A percentile compares a stretch with the other conserved stretches of the same genome.
These are phyloP conservation scores for Arxiozyma telluris DNA, from an alignment of 1,139 yeast genomes.

Conservation along the genomic window DNA sequence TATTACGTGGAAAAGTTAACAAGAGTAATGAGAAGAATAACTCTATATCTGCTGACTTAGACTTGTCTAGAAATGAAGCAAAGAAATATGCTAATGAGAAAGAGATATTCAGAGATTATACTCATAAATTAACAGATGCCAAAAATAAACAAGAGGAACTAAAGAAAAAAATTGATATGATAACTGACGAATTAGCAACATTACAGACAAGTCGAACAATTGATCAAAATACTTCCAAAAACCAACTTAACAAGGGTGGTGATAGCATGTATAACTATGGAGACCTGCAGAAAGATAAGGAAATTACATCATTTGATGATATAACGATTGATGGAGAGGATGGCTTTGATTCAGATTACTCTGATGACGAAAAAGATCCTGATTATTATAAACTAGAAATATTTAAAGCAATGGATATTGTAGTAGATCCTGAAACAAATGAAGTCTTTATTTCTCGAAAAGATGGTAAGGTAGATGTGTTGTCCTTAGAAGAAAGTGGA, in stretches of 20 bases:
- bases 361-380: slow-evolving; percentile 1
- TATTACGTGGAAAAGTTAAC: slow-evolving; percentile 8
- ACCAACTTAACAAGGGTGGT: slow-evolving; percentile 9
- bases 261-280: not conserved
- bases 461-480: slow-evolving; percentile 16
- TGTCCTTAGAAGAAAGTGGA: slow-evolving; percentile 21
- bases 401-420: slow-evolving; percentile 25
- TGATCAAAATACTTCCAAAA: slow-evolving; percentile 12
- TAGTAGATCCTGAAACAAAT: slow-evolving; percentile 21
- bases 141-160: slow-evolving; percentile 1
- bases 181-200: not conserved
- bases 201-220: slow-evolving; percentile 1
- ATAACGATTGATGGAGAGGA: slow-evolving; percentile 13
- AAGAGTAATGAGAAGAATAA: slow-evolving; percentile 7
- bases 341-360: slow-evolving; percentile 13
- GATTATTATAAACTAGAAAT: slow-evolving; percentile 18
- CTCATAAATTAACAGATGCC: not conserved
- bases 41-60: slow-evolving; percentile 8
- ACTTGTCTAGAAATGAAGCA: slow-evolving; percentile 11
- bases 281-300: slow-evolving; percentile 1
- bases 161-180: not conserved
- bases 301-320: slow-evolving; percentile 10
- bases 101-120: not conserved
- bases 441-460: slow-evolving; percentile 22
- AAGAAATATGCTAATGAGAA: slow-evolving; percentile 10